Percentiles rank a stretch among this genome's conserved stretches.
Evolutionary conservation across 768 basidiomycete species (phyloP).

Genomic region (Suillus sp.): DNA sequence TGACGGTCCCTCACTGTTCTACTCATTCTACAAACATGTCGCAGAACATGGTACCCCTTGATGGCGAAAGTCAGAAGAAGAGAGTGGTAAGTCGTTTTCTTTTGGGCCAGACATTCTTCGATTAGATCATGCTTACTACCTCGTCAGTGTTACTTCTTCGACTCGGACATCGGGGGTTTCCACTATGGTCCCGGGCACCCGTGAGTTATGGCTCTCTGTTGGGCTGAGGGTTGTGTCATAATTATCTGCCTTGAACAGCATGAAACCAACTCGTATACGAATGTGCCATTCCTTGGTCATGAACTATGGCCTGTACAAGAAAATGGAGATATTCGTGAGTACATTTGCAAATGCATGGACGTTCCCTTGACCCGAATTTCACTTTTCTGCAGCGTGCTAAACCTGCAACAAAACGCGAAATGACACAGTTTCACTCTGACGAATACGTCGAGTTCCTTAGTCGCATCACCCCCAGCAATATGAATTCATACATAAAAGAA

Average conservation of each 20-base stretch:
- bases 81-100: slow-evolving; percentile 68
- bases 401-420: slow-evolving; percentile 98
- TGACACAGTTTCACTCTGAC: slow-evolving; percentile 99
- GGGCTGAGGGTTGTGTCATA: slow-evolving; percentile 2
- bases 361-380: slow-evolving; percentile 7
- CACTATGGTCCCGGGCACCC: slow-evolving; percentile 99
- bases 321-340: slow-evolving; percentile 99
- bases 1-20: background rate
- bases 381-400: slow-evolving; percentile 77
- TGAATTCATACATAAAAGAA: slow-evolving; percentile 90
- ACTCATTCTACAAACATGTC: slow-evolving; percentile 29
- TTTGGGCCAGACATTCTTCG: slow-evolving; percentile 9
- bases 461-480: slow-evolving; percentile 92
- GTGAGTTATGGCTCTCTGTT: slow-evolving; percentile 42
- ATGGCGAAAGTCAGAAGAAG: slow-evolving; percentile 78
- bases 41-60: slow-evolving; percentile 56
- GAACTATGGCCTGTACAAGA: slow-evolving; percentile 99
- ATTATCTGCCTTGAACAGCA: slow-evolving; percentile 45
- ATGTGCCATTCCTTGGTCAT: slow-evolving; percentile 99
- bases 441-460: slow-evolving; percentile 98
- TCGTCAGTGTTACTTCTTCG: slow-evolving; percentile 95
- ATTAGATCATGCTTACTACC: slow-evolving; percentile 12
- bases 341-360: slow-evolving; percentile 1
- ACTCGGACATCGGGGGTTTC: slow-evolving; percentile 98
- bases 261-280: slow-evolving; percentile 97